Evolutionary conservation across 192 early-diverging fungal genomes (phyloP), one percentile per base, ranked within the genome.

Genomic region (Gigaspora rosea): DNA sequence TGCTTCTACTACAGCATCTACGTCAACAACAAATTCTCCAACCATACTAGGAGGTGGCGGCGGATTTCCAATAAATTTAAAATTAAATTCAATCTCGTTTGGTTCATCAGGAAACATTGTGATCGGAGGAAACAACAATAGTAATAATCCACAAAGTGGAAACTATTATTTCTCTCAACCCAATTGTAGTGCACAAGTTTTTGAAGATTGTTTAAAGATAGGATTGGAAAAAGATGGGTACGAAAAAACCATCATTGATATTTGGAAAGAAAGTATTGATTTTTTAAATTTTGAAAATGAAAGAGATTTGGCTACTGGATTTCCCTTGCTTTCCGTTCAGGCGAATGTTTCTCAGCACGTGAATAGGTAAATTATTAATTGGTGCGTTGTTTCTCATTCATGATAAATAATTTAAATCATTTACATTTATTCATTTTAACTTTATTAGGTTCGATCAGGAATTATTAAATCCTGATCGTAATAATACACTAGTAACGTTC

Each of bases 201-300:
- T 65, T 54, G 78, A 84, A 67, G 78, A 81, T 63, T 79, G 78
- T 32, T 79, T 84, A 35, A 78, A 75, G 50, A 81, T 84, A 50
- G 78, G 78, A 64, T 78, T 84, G 33, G 62, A 52, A 13, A 78
- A 80, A 51, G 80, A 59, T 50, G 77, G 74, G 0, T 67, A 67
- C 20, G 82, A 84, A 65, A 71, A 61, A 33, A 81, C 82, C 4
- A 69, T 61, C 35, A 81, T 84, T 36, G 82, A 84, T 78, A 78
- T 84, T 10, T 76, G 80, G 80, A 84, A 84, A 64, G 80, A 84
- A 59, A 77, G 67, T 36, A 84, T 84, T 13, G 80, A 84, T 32
- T 59, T 59, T 3, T 78, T 80, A 16, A 74, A 79, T 49, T 84
- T 78, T 49, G 61, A 76, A 35, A 64, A 46, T 13, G 74, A 79